Evolutionary conservation across 768 basidiomycete genomes (phyloP), one percentile per base, ranked within the genome.

Genomic region (Lactarius psammicola): DNA sequence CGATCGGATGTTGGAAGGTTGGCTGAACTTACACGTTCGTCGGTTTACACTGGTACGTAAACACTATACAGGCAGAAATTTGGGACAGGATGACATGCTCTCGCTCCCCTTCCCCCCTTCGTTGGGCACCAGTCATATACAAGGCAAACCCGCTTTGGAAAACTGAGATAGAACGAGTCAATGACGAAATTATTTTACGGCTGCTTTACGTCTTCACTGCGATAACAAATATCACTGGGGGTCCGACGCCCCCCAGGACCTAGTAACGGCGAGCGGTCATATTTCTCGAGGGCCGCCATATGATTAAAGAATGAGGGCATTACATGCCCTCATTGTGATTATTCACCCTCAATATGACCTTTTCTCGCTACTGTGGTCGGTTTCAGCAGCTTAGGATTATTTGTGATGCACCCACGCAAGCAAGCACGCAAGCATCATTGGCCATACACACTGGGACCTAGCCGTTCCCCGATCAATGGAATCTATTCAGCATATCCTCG

Each of bases 391-490:
- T 51, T 26, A 13, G 49, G 2, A 26, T 15, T 26, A 5, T n/a
- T 51, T 13, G 49, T 51, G 10, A 11, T 51, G 4, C 26, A 11
- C 3, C 0, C 1, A 15, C 23, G 23, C 49, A 31, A 4, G 23
- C 23, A 26, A 26, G 1, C 1, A 15, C 23, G 23, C 49, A 31
- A 4, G 23, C 23, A 26, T 40, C 23, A 9, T 13, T 8, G 40
- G 5, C 58, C 58, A 13, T 56, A 62, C 46, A 71, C 71, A 18
- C 74, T 73, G 26, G 73, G 74, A 17, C 74, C 73, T 20, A 62
- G 63, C 10, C 63, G 64, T 1, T 62, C 60, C 26, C 70, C 71
- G 9, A 17, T 75, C 33, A 56, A 74, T 31, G 74, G 74, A 72
- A 73, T 60, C 38, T 70, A 2, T 49, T 70, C n/a, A 68, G 70